Percentiles rank a stretch among this genome's conserved stretches.
These are phyloP conservation scores for Penicillium verrucosum DNA, from an alignment of 2,329 filamentous ascomycete species.

Conservation along the genomic window DNA sequence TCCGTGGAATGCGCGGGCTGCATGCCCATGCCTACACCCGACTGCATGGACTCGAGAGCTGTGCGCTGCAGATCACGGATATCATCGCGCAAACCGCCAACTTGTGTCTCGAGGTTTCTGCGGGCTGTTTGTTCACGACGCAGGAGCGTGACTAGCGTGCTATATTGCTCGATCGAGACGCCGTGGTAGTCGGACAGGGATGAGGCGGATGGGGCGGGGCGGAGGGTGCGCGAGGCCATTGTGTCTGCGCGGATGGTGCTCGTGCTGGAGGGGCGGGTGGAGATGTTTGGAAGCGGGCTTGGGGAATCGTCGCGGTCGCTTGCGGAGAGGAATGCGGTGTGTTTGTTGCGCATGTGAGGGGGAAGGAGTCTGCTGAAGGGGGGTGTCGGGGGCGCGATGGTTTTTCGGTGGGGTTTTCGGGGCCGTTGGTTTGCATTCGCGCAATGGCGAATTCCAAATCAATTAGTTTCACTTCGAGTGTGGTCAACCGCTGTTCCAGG, in stretches of 20 bases:
- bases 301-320: constrained; percentile 16
- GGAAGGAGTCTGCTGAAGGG: constrained; percentile 12
- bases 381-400: constrained; percentile 15
- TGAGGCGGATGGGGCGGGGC: constrained; percentile 30
- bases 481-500: constrained; percentile 48
- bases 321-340: constrained; percentile 9
- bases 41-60: constrained; percentile 30
- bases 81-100: constrained; percentile 43
- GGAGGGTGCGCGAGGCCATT: constrained; percentile 24
- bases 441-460: constrained; percentile 51
- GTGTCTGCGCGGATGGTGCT: constrained; percentile 35
- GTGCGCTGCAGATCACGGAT: constrained; percentile 35
- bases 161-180: constrained; percentile 48
- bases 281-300: constrained; percentile 16
- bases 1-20: constrained; percentile 33
- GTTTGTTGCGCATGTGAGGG: constrained; percentile 19
- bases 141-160: constrained; percentile 45
- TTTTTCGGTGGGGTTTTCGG: constrained; percentile 18
- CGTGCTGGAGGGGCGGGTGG: constrained; percentile 28
- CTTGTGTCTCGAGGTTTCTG: constrained; percentile 44
- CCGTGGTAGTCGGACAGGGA: constrained; percentile 33
- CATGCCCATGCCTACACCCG: constrained; percentile 19
- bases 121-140: constrained; percentile 48
- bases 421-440: constrained; percentile 42
- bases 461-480: constrained; percentile 50